A percentile compares a stretch with the other conserved stretches of the same genome.
Evolutionary conservation across 805 yeast genomes (phyloP).

Genomic region (Starmerella cellae): DNA sequence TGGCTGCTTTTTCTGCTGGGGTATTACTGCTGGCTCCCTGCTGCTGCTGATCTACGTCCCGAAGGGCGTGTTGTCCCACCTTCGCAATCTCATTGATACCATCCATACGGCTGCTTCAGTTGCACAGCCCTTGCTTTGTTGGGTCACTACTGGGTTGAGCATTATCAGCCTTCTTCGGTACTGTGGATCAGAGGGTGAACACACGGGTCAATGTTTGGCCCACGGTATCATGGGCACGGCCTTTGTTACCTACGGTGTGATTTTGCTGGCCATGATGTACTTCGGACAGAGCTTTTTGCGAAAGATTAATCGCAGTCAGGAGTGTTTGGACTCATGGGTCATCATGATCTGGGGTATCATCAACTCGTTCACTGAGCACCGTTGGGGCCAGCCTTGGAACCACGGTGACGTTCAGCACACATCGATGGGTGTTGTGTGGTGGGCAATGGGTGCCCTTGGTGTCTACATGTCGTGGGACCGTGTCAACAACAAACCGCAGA

Average conservation of each 20-base stretch:
- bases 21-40: conserved; percentile 28
- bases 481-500: conserved; percentile 30
- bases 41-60: conserved; percentile 29
- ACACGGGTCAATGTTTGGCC: conserved; percentile 90
- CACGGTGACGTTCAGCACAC: conserved; percentile 94
- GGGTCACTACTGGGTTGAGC: conserved; percentile 70
- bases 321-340: conserved; percentile 65
- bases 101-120: conserved; percentile 26
- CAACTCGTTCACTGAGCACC: conserved; percentile 89
- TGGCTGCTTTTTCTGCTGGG: conserved; percentile 25
- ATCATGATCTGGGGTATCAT: conserved; percentile 87
- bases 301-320: conserved; percentile 49
- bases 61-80: conserved; percentile 26
- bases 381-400: conserved; percentile 91
- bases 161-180: conserved; percentile 78
- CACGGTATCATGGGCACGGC: conserved; percentile 96
- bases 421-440: conserved; percentile 92
- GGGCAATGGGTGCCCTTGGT: conserved; percentile 87
- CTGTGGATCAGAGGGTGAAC: conserved; percentile 50
- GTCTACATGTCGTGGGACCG: conserved; percentile 58
- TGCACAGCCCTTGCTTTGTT: conserved; percentile 40
- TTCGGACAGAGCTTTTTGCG: conserved; percentile 50
- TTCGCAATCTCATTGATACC: conserved; percentile 23
- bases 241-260: conserved; percentile 65
- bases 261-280: conserved; percentile 51